Base-by-base conservation (phyloP, 768 basidiomycete genomes). In the Vishniacozyma victoriae region DNA sequence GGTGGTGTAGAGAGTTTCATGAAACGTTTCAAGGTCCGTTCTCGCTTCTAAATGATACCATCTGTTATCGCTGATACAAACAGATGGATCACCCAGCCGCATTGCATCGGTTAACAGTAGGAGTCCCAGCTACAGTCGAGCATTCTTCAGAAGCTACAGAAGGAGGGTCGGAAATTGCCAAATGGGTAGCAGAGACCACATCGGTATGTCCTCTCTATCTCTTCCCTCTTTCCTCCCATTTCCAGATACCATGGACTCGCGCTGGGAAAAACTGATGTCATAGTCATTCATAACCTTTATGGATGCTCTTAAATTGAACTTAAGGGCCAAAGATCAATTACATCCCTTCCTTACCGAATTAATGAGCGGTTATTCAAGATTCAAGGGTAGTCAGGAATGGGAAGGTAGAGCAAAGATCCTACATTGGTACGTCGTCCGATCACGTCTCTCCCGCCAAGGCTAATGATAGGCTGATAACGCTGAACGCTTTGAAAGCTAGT, bases 231-330 rank as follows among this genome's bases (percentile, higher is more conserved):
- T 13, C 4, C 27, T 3, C 27, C n/a, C 42, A 15, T 16, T 15
- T n/a, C 22, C 16, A 19, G 15, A 39, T 39, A 39, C 20, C 16
- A 20, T 41, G 18, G 24, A 13, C 19, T 5, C 14, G 41, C 19
- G 11, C 7, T n/a, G 9, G 37, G 7, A 9, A 39, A n/a, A 33
- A 33, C 29, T 33, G 9, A 33, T 33, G 9, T 33, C 29, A 9
- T 33, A 96, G 90, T 86, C 83, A 69, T 99, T 97, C 55, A 97
- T 99, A 57, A 97, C 93, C 0, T 92, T 97, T 57, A 95, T 97
- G 88, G 95, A 99, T 60, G 93, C 91, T 1, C 77, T 97, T 22
- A 92, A 91, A 65, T 77, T 97, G 41, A 82, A 85, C 9, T 75
- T 96, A 60, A 81, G 90, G n/a, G 93, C 95, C 3, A 99, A 96